Percentiles rank a stretch among this genome's conserved stretches.
phyloP scores from a whole-genome alignment of 805 yeast species.

The Wickerhamiella kazuoi region DNA sequence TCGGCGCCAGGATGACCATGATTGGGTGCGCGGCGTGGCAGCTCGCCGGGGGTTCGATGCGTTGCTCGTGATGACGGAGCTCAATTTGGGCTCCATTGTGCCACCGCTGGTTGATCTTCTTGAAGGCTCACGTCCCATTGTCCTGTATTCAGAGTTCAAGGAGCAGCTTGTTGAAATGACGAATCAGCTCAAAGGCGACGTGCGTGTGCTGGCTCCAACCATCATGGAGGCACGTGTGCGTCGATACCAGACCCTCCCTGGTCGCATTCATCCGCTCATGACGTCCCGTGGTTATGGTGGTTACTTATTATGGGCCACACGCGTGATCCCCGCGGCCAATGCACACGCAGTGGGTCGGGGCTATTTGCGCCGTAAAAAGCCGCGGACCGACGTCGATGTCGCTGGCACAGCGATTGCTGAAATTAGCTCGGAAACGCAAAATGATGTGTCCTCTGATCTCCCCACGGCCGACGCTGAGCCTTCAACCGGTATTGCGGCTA shows the following conservation, averaged over 20 bases:
- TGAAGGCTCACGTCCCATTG: constrained; percentile 77
- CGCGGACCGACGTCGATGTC: background rate
- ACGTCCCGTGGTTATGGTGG: constrained; percentile 90
- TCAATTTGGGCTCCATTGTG: constrained; percentile 48
- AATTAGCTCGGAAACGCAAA: too few relatives aligned
- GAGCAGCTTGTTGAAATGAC: constrained; percentile 64
- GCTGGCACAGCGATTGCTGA: background rate
- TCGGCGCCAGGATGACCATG: constrained; percentile 29
- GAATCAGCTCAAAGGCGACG: constrained; percentile 46
- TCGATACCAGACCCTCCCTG: constrained; percentile 81
- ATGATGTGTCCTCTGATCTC: too few relatives aligned
- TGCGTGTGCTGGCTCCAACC: constrained; percentile 63
- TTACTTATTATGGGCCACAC: constrained; percentile 55
- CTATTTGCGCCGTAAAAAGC: constrained; percentile 4
- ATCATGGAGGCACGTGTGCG: constrained; percentile 69
- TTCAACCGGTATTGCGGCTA: too few relatives aligned
- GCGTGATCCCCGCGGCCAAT: constrained; percentile 56
- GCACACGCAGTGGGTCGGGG: constrained; percentile 44
- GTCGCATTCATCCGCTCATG: constrained; percentile 90
- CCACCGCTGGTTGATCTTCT: constrained; percentile 43
- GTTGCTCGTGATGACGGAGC: constrained; percentile 51
- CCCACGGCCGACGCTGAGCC: too few relatives aligned
- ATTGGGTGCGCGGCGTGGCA: constrained; percentile 28
- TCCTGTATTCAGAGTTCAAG: constrained; percentile 63
- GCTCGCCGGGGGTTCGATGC: constrained; percentile 50